Base-by-base conservation (phyloP, 306 rosid genomes). In the Leucaena leucocephala region DNA sequence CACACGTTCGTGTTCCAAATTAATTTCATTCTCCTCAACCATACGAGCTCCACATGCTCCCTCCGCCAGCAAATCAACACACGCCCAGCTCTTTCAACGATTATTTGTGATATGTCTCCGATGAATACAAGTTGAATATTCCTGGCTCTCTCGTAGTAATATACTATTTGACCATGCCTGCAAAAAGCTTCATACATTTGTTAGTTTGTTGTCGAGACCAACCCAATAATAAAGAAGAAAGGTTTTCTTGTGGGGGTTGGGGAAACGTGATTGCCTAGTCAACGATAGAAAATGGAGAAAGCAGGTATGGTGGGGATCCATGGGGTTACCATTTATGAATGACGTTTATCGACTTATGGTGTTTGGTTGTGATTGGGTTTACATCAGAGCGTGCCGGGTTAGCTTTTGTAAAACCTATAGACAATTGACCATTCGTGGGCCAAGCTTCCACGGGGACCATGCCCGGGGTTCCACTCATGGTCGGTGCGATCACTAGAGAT, bases 371-470 rank as follows among this genome's bases (percentile, higher is more conserved):
- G 52, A 67, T 42, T 42, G 52, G 79, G 6, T 50, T 52, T 39
- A 66, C 49, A 66, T 39, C 71, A 4, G 34, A 21, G 35, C 34
- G 13, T 8, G 35, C 8, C 27, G 61, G 4, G 5, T 14, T 57
- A 54, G 11, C n/a, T n/a, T 17, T 16, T 70, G 34, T 38, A 16
- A 33, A 40, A 54, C 66, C 45, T 35, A 72, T 64, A 12, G 0
- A 72, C 34, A 66, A 67, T 46, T 83, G 80, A 78, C 72, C 74
- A 70, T 9, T 50, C 69, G 64, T 72, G 8, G 71, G 78, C 72
- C 65, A 76, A 43, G 64, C 46, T n/a, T n/a, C n/a, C n/a, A n/a
- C n/a, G n/a, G n/a, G n/a, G n/a, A n/a, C n/a, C n/a, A n/a, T n/a
- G n/a, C n/a, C n/a, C n/a, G n/a, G n/a, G n/a, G n/a, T n/a, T 62